Percentiles rank a stretch among this genome's conserved stretches.
These are phyloP conservation scores for Funneliformis caledonium DNA, from an alignment of 371 early-diverging fungal genomes.

Conservation along the genomic window DNA sequence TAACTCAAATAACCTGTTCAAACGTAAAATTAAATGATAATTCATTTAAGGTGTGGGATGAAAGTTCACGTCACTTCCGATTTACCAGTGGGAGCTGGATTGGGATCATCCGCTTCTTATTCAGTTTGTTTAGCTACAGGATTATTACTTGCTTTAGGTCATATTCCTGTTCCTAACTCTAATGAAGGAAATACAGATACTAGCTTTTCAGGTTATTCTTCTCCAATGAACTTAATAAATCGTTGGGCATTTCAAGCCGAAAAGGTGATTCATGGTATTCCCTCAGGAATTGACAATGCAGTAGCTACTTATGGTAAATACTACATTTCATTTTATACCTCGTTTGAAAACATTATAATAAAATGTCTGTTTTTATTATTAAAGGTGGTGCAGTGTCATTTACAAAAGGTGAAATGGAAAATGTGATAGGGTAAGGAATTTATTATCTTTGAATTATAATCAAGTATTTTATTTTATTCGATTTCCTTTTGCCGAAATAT, in stretches of 20 bases:
- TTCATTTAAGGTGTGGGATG: slow-evolving; percentile 49
- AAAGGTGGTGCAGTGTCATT: slow-evolving; percentile 10
- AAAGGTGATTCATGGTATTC: slow-evolving; percentile 93
- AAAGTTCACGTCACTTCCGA: slow-evolving; percentile 71
- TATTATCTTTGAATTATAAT: slow-evolving; percentile 3
- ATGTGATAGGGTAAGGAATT: slow-evolving; percentile 13
- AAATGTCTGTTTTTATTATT: slow-evolving; percentile 30
- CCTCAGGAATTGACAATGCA: slow-evolving; percentile 95
- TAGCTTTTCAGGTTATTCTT: slow-evolving; percentile 25
- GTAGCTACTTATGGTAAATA: slow-evolving; percentile 79
- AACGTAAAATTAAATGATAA: neutral
- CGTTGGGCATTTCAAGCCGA: slow-evolving; percentile 89
- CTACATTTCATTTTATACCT: neutral
- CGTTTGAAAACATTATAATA: neutral
- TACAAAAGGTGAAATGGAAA: slow-evolving; percentile 19
- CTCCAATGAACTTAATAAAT: slow-evolving; percentile 65
- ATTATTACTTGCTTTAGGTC: slow-evolving; percentile 61
- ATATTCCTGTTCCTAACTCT: slow-evolving; percentile 45
- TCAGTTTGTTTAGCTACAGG: slow-evolving; percentile 81
- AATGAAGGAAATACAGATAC: neutral
- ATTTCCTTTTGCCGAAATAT: neutral
- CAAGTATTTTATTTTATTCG: slow-evolving; percentile 20
- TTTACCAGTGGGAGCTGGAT: slow-evolving; percentile 94
- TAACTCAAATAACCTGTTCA: neutral
- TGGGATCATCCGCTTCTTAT: slow-evolving; percentile 95